Base-by-base conservation (phyloP, 2,329 filamentous ascomycete genomes). In the Grosmannia huntii region DNA sequence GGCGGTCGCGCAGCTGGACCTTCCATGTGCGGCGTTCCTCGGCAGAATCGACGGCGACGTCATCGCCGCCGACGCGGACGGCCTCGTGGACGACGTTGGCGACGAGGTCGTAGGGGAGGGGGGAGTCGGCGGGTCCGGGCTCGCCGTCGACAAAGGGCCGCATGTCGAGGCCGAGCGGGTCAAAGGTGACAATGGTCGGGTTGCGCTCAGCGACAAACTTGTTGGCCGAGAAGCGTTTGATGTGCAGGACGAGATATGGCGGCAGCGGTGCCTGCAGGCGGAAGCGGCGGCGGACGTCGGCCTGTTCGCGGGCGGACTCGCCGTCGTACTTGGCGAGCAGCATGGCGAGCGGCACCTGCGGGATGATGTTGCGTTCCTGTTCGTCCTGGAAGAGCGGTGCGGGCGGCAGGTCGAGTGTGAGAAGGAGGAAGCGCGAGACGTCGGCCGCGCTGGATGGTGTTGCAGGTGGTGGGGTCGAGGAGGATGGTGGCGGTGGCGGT, bases 191-290 rank as follows among this genome's bases (percentile, higher is more conserved):
- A 67, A 99, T 99, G 11, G 94, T 99, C 1, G 92, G 94, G 70
- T 99, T 99, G 55, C 94, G 87, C 73, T 97, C 92, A 2, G 87
- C 83, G 23, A 99, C 89, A 68, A 99, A 99, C 70, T 96, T 96
- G 76, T 99, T 99, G 64, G 87, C 85, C 64, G 86, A 89, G 78
- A 99, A 99, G 65, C 94, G 90, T 75, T 97, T 97, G 75, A 97
- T 86, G 75, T 99, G 92, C 74, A 99, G 90, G 57, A 94, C 77
- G 21, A 99, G 82, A 68, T 87, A 97, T 0, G 91, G 92, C 0
- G 94, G 94, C 0, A 99, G 78, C 0, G 94, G 94, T 67, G 96
- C 91, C 53, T 95, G 75, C 5, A 99, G 79, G 19, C 92, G 84
- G 73, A 96, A 96, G 38, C 94, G 86, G 66, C 92, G 87, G 62